A percentile compares a stretch with the other conserved stretches of the same genome.
Evolutionary conservation across 345 rosid genomes (phyloP).

Genomic region (Cardamine chenopodiifolia): DNA sequence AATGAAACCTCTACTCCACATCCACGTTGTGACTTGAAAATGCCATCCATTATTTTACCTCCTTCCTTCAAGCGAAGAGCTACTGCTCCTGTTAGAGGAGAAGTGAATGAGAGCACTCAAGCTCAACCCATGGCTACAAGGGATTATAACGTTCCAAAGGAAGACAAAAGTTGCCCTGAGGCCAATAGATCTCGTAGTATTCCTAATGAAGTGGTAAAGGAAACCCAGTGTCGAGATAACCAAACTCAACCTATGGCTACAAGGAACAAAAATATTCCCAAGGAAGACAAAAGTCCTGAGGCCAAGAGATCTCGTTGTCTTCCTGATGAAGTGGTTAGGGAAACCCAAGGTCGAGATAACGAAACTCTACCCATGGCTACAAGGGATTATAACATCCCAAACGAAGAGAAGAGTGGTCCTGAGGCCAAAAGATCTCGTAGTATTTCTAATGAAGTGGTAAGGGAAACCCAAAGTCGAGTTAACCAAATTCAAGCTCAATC

Average conservation of each 20-base stretch:
- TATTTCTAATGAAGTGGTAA: not conserved
- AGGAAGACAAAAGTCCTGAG: not conserved
- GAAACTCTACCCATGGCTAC: constrained; percentile 2
- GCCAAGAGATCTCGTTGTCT: constrained; percentile 34
- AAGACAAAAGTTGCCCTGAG: constrained; percentile 5
- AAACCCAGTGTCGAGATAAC: constrained; percentile 25
- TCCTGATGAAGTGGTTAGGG: constrained; percentile 32
- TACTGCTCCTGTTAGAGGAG: constrained; percentile 21
- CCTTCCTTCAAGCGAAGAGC: constrained; percentile 43
- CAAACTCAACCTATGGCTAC: constrained; percentile 12
- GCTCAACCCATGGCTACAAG: constrained; percentile 24
- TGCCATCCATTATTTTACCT: constrained; percentile 38
- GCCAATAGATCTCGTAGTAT: constrained; percentile 30
- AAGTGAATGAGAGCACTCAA: constrained; percentile 17
- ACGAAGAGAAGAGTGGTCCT: not conserved
- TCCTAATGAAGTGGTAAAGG: constrained; percentile 35
- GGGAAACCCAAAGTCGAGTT: constrained; percentile 8
- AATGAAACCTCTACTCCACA: constrained; percentile 19
- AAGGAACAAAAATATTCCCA: not conserved
- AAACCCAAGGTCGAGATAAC: constrained; percentile 24
- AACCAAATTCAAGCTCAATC: constrained; percentile 10
- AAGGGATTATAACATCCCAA: not conserved
- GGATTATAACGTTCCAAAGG: not conserved
- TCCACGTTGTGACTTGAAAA: constrained; percentile 1
- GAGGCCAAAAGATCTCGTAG: constrained; percentile 12